Conservation (phyloP, 441 rosid species). For the Euphorbia schlechtendalii region DNA sequence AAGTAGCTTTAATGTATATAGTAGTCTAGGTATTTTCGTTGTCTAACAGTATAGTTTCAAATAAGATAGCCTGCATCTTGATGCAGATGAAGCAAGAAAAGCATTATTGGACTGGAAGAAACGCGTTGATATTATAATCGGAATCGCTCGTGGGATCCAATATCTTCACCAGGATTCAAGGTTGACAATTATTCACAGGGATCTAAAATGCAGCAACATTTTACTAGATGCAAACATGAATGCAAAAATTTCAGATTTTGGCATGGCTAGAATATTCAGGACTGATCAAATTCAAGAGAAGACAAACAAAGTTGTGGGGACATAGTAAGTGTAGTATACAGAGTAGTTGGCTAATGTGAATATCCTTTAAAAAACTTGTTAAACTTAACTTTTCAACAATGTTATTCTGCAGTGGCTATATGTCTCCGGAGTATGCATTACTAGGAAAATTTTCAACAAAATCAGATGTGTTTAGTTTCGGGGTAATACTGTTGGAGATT, state of each 20-base stretch:
- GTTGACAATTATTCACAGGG: too few species aligned
- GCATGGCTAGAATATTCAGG: constrained; percentile 40
- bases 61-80: background rate
- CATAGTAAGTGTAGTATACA: constrained; percentile 26
- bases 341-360: background rate
- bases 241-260: constrained; percentile 44
- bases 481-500: constrained; percentile 26
- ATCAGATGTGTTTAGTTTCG: constrained; percentile 29
- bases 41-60: background rate
- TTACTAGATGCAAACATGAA: too few species aligned
- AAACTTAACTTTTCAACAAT: background rate
- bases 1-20: background rate
- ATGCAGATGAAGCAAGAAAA: constrained; percentile 18
- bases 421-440: constrained; percentile 26
- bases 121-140: constrained; percentile 29
- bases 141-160: constrained; percentile 39
- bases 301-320: constrained; percentile 39
- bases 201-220: too few species aligned
- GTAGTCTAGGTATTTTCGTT: too few species aligned
- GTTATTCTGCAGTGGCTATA: constrained; percentile 25
- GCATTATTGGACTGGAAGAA: constrained; percentile 24
- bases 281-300: constrained; percentile 27
- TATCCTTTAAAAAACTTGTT: background rate
- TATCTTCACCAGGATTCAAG: constrained; percentile 47
- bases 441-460: constrained; percentile 23